Base-by-base conservation (phyloP, 208 protist genomes). In the Leptomonas pyrrhocoris region DNA sequence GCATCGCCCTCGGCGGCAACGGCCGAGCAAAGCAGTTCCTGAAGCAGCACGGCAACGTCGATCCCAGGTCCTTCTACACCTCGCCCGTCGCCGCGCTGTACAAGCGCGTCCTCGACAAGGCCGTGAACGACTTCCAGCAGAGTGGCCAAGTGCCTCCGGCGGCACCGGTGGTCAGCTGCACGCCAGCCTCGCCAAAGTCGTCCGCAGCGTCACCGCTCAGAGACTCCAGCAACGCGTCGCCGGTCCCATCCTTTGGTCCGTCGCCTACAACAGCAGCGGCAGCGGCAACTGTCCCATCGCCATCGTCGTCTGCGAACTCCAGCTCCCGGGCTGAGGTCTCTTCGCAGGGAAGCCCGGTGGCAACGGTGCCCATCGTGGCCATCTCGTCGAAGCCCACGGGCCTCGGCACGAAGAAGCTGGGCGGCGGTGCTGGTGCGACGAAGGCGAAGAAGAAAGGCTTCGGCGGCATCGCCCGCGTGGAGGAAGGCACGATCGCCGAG, bases 1-100 rank as follows among this genome's bases (percentile, higher is more conserved):
- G 81, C 40, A 94, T 99, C 91, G 77, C 93, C 23, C 62, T 94
- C 18, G 94, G 95, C 30, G 97, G 97, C 45, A 98, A 98, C 80
- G 80, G 67, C 5, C 64, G 53, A 25, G 95, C 91, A 0, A 71
- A 67, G 27, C 54, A 84, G 40, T 97, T 94, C 57, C 92, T 98
- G 66, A 78, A 83, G 49, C 73, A 92, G 78, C 92, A 96, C 76
- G 95, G 95, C 38, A 77, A 79, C 48, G 80, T 73, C 42, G 85
- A 94, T 74, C 56, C 74, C 23, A 89, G 87, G 73, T 84, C 74
- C 19, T 86, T 87, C 63, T 96, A 96, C 78, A 82, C 21, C 36
- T 82, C 79, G 19, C 59, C 64, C 9, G 72, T 82, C 13, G 86
- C 88, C 27, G 71, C 82, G 55, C 30, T 89, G 63, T 96, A 96